Percentiles rank a stretch among this genome's conserved stretches.
Conservation (phyloP, 148 eudicot genomes). For the Heliamphora exappendiculata region DNA sequence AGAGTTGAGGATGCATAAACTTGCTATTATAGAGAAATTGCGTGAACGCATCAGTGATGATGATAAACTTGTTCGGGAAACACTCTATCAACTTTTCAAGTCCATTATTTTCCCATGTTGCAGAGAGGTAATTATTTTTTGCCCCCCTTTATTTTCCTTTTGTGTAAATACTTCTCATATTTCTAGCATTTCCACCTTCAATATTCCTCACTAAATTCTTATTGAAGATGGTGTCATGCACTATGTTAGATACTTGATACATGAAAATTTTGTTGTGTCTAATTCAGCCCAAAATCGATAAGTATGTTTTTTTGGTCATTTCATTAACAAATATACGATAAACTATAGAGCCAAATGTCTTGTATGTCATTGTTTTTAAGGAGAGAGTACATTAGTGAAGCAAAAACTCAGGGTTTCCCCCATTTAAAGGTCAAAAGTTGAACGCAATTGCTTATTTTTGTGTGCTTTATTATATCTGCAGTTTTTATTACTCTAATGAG, state of each 20-base stretch:
- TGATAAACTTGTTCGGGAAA: slow-evolving; percentile 80
- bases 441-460: background rate
- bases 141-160: no score
- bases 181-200: background rate
- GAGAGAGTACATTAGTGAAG: background rate
- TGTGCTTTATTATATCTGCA: background rate
- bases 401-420: background rate
- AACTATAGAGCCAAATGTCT: background rate
- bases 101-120: slow-evolving; percentile 71
- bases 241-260: background rate
- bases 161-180: slow-evolving; percentile 1
- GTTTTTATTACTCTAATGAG: background rate
- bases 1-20: slow-evolving; percentile 75
- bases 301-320: no score
- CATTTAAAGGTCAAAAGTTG: background rate
- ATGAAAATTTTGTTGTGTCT: background rate
- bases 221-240: background rate
- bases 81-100: slow-evolving; percentile 76
- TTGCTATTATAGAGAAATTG: slow-evolving; percentile 76
- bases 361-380: background rate
- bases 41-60: slow-evolving; percentile 93
- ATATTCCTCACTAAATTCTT: background rate
- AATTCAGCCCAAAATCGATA: background rate
- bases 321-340: background rate
- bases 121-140: slow-evolving; percentile 58